Conservation (phyloP, 169 alveolate genomes). For the Plasmodium adleri region DNA sequence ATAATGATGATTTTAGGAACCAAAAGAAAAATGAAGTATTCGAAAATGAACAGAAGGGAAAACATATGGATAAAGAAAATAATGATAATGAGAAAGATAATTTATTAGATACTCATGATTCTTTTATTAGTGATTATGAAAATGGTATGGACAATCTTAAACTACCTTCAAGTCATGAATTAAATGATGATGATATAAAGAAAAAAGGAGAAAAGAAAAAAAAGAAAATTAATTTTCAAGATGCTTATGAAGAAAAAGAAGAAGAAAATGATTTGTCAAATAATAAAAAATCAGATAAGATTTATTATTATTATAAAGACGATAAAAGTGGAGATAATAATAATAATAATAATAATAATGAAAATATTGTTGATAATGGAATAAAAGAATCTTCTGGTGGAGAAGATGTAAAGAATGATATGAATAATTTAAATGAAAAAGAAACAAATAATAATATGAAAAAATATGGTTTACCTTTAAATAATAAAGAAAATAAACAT, state of each 20-base stretch:
- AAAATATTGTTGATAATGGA: neutral
- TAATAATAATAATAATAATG: neutral
- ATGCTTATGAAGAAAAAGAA: neutral
- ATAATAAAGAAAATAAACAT: conserved; percentile 7
- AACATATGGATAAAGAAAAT: neutral
- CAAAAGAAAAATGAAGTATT: neutral
- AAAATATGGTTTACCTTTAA: neutral
- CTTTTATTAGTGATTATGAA: neutral
- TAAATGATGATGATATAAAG: conserved; percentile 18
- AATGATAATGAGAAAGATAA: neutral
- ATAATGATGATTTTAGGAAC: too few relatives aligned
- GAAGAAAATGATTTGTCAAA: neutral
- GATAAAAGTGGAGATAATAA: neutral
- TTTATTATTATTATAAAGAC: neutral
- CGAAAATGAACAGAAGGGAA: neutral
- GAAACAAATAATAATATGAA: conserved; percentile 7
- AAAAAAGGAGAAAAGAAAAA: conserved; percentile 1
- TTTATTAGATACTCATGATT: neutral
- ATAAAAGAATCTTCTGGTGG: neutral
- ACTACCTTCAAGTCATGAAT: conserved; percentile 35
- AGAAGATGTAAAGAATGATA: neutral
- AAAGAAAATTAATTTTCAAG: conserved; percentile 31
- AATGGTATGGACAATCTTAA: conserved; percentile 47
- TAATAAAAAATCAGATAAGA: neutral
- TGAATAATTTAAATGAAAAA: neutral